A percentile compares a stretch with the other conserved stretches of the same genome.
Conservation (phyloP, 345 rosid species). For the Eucalyptus marginata region DNA sequence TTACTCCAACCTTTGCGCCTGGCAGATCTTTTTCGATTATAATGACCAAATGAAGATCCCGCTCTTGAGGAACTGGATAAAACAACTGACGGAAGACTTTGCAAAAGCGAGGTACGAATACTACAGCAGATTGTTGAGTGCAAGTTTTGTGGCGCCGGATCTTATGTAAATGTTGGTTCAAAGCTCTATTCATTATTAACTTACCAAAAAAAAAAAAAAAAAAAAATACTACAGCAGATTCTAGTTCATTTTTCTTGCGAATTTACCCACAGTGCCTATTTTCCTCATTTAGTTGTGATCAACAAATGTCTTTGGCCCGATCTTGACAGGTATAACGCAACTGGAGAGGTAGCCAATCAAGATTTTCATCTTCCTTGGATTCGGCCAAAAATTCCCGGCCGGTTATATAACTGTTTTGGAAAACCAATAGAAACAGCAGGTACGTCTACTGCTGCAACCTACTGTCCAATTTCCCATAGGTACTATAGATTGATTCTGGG, state of each 20-base stretch:
- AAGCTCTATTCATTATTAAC: too few species aligned
- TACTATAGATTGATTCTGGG: not conserved
- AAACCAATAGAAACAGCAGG: conserved; percentile 73
- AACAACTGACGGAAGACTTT: conserved; percentile 13
- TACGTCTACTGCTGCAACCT: not conserved
- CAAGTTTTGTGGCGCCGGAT: too few species aligned
- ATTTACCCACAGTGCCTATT: not conserved
- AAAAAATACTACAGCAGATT: not conserved
- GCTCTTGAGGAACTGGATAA: conserved; percentile 21
- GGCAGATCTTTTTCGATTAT: conserved; percentile 46
- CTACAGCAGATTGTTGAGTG: too few species aligned
- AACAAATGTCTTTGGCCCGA: not conserved
- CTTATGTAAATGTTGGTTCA: too few species aligned
- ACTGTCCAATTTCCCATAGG: not conserved
- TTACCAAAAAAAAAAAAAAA: too few species aligned
- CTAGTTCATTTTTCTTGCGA: not conserved
- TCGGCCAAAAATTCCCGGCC: conserved; percentile 66
- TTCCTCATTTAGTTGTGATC: not conserved
- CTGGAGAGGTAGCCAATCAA: conserved; percentile 55
- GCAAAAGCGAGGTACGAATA: conserved; percentile 29
- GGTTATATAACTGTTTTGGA: conserved; percentile 66
- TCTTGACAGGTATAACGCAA: conserved; percentile 20
- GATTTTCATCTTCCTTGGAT: conserved; percentile 35
- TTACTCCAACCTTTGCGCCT: not conserved
- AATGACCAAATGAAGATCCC: conserved; percentile 65